phyloP scores from a whole-genome alignment of 2,329 filamentous ascomycete genomes.

The Aspergillus ochraceus region DNA sequence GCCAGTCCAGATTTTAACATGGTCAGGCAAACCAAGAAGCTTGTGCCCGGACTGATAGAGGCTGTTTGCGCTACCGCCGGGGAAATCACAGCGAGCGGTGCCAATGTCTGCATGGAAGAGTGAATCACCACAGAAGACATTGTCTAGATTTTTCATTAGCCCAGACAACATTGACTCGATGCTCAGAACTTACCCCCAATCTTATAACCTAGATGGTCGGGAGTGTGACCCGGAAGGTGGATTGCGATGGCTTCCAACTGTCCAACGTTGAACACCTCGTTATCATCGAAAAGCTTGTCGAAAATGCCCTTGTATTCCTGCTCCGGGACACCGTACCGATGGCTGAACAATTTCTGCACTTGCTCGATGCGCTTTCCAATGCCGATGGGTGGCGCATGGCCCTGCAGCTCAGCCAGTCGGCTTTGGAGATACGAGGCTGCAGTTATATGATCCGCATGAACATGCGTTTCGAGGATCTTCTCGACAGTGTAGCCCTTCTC shows the following conservation, averaged over 20 bases:
- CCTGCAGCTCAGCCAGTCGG: conserved; percentile 38
- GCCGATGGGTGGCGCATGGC: conserved; percentile 48
- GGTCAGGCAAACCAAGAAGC: conserved; percentile 44
- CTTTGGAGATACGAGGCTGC: conserved; percentile 59
- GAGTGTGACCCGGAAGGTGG: conserved; percentile 64
- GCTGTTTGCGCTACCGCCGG: conserved; percentile 48
- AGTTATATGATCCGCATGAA: conserved; percentile 55
- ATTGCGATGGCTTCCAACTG: conserved; percentile 49
- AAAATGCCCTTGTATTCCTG: conserved; percentile 53
- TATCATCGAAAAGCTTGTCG: conserved; percentile 56
- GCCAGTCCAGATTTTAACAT: conserved; percentile 54
- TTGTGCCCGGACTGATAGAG: conserved; percentile 48
- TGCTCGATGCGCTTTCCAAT: conserved; percentile 59
- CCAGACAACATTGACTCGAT: background rate
- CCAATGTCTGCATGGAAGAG: conserved; percentile 56
- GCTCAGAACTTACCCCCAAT: conserved; percentile 45
- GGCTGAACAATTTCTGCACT: conserved; percentile 56
- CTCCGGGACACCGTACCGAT: conserved; percentile 49
- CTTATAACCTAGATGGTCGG: conserved; percentile 62
- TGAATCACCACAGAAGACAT: conserved; percentile 56
- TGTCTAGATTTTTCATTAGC: conserved; percentile 31
- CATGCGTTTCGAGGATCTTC: conserved; percentile 62
- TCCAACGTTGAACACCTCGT: conserved; percentile 57
- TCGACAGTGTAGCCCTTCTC: conserved; percentile 51
- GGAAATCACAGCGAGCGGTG: conserved; percentile 57